phyloP scores from a whole-genome alignment of 1,139 yeast species.

The Scheffersomyces illinoinensis region DNA sequence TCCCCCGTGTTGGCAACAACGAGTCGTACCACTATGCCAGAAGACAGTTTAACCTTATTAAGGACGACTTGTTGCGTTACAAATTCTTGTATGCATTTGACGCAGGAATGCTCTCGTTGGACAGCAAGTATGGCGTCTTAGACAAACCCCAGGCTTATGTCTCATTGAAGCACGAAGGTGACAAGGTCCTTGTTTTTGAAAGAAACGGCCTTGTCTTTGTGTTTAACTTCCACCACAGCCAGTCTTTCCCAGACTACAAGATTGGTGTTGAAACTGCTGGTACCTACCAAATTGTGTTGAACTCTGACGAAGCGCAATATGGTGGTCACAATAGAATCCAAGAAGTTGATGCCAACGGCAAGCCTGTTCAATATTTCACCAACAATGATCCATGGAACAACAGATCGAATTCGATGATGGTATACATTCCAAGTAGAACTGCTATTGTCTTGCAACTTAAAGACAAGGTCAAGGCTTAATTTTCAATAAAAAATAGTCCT shows the following conservation, averaged over 20 bases:
- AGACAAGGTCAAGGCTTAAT: conserved; percentile 13
- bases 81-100: conserved; percentile 78
- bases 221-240: conserved; percentile 85
- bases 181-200: conserved; percentile 86
- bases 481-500: neutral
- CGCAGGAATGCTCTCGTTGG: conserved; percentile 77
- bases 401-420: conserved; percentile 73
- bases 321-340: conserved; percentile 85
- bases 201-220: conserved; percentile 82
- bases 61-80: conserved; percentile 79
- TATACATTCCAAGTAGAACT: conserved; percentile 81
- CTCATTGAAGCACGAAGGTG: conserved; percentile 83
- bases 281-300: conserved; percentile 68
- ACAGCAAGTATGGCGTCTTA: conserved; percentile 69
- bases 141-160: conserved; percentile 80
- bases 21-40: conserved; percentile 93
- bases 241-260: conserved; percentile 83
- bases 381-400: conserved; percentile 78
- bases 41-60: conserved; percentile 85
- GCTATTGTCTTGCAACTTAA: conserved; percentile 61
- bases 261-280: conserved; percentile 87
- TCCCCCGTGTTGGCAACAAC: conserved; percentile 86
- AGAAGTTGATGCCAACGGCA: conserved; percentile 43
- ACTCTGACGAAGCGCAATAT: conserved; percentile 66
- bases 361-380: conserved; percentile 56